phyloP scores from a whole-genome alignment of 805 yeast species.

The Candida fluviatilis region DNA sequence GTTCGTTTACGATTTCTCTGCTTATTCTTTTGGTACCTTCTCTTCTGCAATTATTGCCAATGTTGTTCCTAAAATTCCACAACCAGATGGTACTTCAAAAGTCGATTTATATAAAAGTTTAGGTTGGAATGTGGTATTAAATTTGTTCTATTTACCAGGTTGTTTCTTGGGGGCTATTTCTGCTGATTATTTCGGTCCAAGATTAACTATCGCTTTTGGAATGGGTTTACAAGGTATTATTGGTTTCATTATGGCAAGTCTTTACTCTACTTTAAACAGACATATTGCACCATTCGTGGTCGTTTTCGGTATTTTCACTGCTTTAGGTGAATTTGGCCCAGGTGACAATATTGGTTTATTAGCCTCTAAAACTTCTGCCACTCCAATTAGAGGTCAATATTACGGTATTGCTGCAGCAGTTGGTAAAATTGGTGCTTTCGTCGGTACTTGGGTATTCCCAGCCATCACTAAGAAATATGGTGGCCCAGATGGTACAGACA shows the following conservation, averaged over 20 bases:
- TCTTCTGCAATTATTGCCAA: slow-evolving; percentile 64
- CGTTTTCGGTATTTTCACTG: slow-evolving; percentile 80
- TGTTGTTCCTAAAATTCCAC: slow-evolving; percentile 32
- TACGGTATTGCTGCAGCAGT: slow-evolving; percentile 89
- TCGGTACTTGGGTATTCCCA: slow-evolving; percentile 87
- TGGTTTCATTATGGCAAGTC: slow-evolving; percentile 82
- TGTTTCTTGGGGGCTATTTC: slow-evolving; percentile 78
- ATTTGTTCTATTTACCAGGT: slow-evolving; percentile 88
- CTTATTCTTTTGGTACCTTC: slow-evolving; percentile 83
- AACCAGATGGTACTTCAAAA: slow-evolving; percentile 43
- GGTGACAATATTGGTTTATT: slow-evolving; percentile 89
- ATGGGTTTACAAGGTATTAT: slow-evolving; percentile 68
- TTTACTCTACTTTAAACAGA: slow-evolving; percentile 49
- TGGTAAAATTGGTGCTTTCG: slow-evolving; percentile 91
- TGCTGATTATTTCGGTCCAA: slow-evolving; percentile 90
- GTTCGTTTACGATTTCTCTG: slow-evolving; percentile 88
- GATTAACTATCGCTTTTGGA: slow-evolving; percentile 70
- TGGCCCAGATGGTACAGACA: slow-evolving; percentile 38
- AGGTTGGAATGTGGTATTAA: slow-evolving; percentile 91
- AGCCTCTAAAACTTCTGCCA: slow-evolving; percentile 81
- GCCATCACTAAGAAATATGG: slow-evolving; percentile 59
- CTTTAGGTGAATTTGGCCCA: slow-evolving; percentile 91
- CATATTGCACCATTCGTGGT: slow-evolving; percentile 78
- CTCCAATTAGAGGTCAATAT: slow-evolving; percentile 86
- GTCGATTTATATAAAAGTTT: slow-evolving; percentile 56